A percentile compares a stretch with the other conserved stretches of the same genome.
phyloP scores from a whole-genome alignment of 208 protist species.

The Strigomonas culicis region DNA sequence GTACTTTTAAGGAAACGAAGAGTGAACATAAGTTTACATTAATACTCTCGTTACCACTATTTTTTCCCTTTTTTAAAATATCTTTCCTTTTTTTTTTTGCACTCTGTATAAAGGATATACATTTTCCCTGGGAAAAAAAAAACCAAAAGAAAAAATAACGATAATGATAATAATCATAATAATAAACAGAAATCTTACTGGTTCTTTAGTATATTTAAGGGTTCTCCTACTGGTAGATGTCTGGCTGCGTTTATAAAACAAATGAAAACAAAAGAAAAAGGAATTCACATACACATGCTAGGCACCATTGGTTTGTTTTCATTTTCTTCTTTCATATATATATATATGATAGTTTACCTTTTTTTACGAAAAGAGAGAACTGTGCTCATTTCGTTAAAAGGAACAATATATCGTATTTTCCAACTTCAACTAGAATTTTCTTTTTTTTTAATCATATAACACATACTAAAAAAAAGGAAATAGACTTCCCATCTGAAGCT shows the following conservation, averaged over 20 bases:
- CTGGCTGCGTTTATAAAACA: no score
- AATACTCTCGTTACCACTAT: not conserved
- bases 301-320: not conserved
- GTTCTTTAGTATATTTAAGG: no score
- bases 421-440: no score
- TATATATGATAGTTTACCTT: not conserved
- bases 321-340: not conserved
- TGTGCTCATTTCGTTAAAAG: slow-evolving; percentile 1
- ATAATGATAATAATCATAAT: slow-evolving; percentile 8
- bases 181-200: not conserved
- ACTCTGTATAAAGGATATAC: not conserved
- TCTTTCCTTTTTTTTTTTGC: not conserved
- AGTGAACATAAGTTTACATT: not conserved
- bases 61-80: not conserved
- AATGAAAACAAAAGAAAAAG: no score
- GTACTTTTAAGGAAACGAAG: not conserved
- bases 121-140: not conserved
- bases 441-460: not conserved
- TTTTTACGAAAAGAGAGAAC: no score
- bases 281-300: no score
- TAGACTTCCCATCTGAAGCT: not conserved
- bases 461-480: not conserved
- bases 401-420: no score
- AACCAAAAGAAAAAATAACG: slow-evolving; percentile 10
- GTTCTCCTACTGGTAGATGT: no score